Base-by-base conservation (phyloP, 202 grass and related monocot species). In the Bolboschoenoplectus hybrid region DNA sequence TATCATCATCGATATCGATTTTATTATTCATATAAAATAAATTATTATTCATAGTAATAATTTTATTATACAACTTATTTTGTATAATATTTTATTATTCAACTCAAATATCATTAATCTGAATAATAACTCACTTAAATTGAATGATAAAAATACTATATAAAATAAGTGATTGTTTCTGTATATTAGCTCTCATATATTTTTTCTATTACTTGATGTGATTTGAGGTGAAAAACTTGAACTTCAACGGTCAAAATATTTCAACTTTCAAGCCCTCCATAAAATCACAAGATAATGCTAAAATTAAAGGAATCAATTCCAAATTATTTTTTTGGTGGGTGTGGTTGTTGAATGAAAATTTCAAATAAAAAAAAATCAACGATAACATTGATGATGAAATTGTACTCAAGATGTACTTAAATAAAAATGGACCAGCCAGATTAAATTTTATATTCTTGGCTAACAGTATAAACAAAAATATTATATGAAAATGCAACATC, bases 151-250 rank as follows among this genome's bases (percentile, higher is more conserved):
- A 26, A 26, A 26, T 26, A 26, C 26, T 26, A 26, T 26, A 26
- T 26, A 26, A 26, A 26, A 26, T 26, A 26, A 26, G 26, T 26
- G 0, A 26, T 26, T 26, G 26, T 26, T 26, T 26, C 26, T 26
- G 26, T 26, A 26, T 26, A 26, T 26, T 0, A 26, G 26, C 26
- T 26, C 26, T 26, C 26, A 26, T 26, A 26, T 2, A 52, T 32
- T 20, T 51, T 47, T 45, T 47, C 41, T 43, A 20, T 51, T 67
- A 41, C 46, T 82, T 35, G 20, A 83, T 68, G 61, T 55, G 64
- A 84, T 84, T 41, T 67, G 2, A 47, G 57, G 52, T 65, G 63
- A 32, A 82, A 44, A 82, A 5, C 14, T 36, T 49, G 62, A 82
- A 5, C 14, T 36, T 49, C 41, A 79, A 79, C 26, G 3, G 61